Evolutionary conservation across 2,329 filamentous ascomycete genomes (phyloP).

Genomic region (Colletotrichum orbiculare): DNA sequence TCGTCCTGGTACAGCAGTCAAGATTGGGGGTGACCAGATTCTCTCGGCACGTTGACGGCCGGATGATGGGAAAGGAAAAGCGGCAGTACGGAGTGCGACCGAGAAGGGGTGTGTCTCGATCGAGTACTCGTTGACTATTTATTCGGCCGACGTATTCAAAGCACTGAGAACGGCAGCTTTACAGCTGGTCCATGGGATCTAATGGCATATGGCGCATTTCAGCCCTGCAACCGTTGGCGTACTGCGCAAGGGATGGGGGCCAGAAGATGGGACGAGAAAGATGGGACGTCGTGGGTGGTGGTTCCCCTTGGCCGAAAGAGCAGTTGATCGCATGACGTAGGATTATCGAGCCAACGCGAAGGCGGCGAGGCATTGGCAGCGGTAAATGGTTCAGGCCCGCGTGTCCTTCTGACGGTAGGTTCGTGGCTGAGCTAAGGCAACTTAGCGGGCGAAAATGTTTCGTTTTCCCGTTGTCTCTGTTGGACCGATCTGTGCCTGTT

Average conservation of each 20-base stretch:
- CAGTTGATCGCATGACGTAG: constrained; percentile 24
- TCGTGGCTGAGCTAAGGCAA: constrained; percentile 30
- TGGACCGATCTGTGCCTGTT: background rate
- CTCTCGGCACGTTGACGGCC: too few species aligned
- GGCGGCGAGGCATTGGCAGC: constrained; percentile 2
- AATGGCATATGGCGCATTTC: background rate
- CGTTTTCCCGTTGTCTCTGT: constrained; percentile 18
- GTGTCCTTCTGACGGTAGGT: constrained; percentile 24
- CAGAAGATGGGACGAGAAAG: background rate
- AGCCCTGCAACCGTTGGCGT: constrained; percentile 13
- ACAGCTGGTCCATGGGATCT: background rate
- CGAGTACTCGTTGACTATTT: too few species aligned
- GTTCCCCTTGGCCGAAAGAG: background rate
- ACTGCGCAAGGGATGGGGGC: background rate
- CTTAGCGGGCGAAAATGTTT: constrained; percentile 23
- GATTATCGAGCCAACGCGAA: constrained; percentile 11
- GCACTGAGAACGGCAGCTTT: too few species aligned
- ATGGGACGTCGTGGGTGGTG: background rate
- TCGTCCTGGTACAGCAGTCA: constrained; percentile 15
- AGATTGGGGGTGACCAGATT: background rate
- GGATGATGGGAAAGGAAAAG: too few species aligned
- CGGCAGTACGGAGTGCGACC: too few species aligned
- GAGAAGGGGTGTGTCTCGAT: too few species aligned
- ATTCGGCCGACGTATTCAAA: too few species aligned
- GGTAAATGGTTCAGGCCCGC: constrained; percentile 1